Evolutionary conservation across 192 early-diverging fungal species (phyloP).

Genomic region (Diversispora epigaea): DNA sequence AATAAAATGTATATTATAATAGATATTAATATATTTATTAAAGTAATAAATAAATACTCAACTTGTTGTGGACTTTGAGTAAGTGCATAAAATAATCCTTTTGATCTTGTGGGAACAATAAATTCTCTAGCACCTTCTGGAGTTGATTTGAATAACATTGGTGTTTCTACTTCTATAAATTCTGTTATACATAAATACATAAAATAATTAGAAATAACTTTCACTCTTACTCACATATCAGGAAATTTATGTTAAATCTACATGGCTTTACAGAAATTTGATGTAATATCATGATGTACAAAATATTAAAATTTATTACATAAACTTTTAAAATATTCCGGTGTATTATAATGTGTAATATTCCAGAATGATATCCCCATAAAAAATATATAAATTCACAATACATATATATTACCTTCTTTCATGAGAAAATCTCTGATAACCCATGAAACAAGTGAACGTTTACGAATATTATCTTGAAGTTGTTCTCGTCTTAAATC

Average conservation of each 20-base stretch:
- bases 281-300: no score
- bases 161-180: constrained; percentile 93
- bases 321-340: no score
- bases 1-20: background rate
- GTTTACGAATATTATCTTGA: constrained; percentile 70
- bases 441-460: constrained; percentile 65
- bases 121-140: constrained; percentile 94
- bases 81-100: constrained; percentile 78
- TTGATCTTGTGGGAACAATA: constrained; percentile 82
- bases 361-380: background rate
- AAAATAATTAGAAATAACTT: constrained; percentile 10
- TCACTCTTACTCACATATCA: background rate
- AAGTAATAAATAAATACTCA: background rate
- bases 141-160: constrained; percentile 86
- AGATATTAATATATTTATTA: background rate
- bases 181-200: constrained; percentile 40
- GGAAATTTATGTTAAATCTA: no score
- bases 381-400: constrained; percentile 2
- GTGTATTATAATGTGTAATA: no score
- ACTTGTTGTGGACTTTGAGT: constrained; percentile 90
- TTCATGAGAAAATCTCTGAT: constrained; percentile 69
- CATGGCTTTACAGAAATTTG: no score
- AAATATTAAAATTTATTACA: no score
- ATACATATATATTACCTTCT: constrained; percentile 45
- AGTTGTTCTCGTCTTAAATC: constrained; percentile 78